A percentile compares a stretch with the other conserved stretches of the same genome.
phyloP scores from a whole-genome alignment of 2,329 filamentous ascomycete genomes.

The Colletotrichum ledebouriae region DNA sequence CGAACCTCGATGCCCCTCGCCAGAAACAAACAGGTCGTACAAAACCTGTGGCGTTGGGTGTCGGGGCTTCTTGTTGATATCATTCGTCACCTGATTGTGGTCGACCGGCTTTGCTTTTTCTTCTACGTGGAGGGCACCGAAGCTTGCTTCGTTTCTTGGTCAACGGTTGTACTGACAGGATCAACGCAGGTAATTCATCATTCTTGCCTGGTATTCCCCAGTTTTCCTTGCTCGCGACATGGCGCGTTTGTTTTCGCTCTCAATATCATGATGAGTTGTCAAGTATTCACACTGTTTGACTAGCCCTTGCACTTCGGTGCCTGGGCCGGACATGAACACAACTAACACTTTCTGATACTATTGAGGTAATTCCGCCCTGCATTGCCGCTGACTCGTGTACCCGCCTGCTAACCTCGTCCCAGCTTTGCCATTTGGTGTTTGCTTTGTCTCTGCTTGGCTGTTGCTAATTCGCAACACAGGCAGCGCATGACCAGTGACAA shows the following conservation, averaged over 20 bases:
- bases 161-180: conserved; percentile 22
- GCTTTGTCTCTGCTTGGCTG: background rate
- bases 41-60: conserved; percentile 69
- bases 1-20: conserved; percentile 64
- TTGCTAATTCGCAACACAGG: conserved; percentile 33
- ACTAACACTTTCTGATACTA: conserved; percentile 66
- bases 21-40: conserved; percentile 71
- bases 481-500: conserved; percentile 37
- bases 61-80: conserved; percentile 73
- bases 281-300: conserved; percentile 75
- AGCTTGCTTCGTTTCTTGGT: conserved; percentile 24
- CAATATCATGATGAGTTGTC: conserved; percentile 62
- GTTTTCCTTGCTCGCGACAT: conserved; percentile 25
- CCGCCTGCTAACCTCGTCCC: conserved; percentile 3
- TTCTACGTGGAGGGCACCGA: background rate
- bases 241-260: conserved; percentile 8
- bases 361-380: conserved; percentile 53
- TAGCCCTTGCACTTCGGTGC: conserved; percentile 52
- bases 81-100: conserved; percentile 73
- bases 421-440: conserved; percentile 27
- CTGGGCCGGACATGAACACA: conserved; percentile 64
- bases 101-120: conserved; percentile 8
- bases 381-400: too few relatives aligned
- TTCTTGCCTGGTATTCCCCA: conserved; percentile 8
- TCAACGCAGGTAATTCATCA: conserved; percentile 47